These are phyloP conservation scores for Chaetomium cochliodes DNA, from an alignment of 495 filamentous ascomycete species.

Conservation along the genomic window DNA sequence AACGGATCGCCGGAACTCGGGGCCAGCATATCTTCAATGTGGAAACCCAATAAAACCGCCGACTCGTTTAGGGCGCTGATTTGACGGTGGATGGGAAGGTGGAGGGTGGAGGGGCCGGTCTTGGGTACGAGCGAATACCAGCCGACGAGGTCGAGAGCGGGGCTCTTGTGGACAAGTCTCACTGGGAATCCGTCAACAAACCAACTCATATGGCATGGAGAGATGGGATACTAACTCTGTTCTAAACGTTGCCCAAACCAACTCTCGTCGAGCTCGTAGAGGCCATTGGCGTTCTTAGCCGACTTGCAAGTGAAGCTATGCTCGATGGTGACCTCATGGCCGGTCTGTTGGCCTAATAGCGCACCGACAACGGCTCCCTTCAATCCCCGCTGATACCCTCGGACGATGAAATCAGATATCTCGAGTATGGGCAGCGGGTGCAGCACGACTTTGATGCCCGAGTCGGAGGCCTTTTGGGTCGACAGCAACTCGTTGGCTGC, in stretches of 20 bases:
- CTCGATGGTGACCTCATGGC: slow-evolving; percentile 85
- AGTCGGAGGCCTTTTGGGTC: slow-evolving; percentile 62
- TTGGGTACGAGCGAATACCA: slow-evolving; percentile 86
- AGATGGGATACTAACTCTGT: slow-evolving; percentile 64
- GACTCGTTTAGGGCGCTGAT: slow-evolving; percentile 81
- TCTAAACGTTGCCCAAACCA: slow-evolving; percentile 82
- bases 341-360: slow-evolving; percentile 85
- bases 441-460: slow-evolving; percentile 76
- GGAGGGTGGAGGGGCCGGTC: slow-evolving; percentile 65
- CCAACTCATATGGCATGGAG: no score
- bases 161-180: slow-evolving; percentile 83
- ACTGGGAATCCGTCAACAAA: slow-evolving; percentile 49
- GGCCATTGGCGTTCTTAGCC: slow-evolving; percentile 48
- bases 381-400: slow-evolving; percentile 75
- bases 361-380: slow-evolving; percentile 79
- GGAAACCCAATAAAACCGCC: slow-evolving; percentile 82
- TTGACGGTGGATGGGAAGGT: slow-evolving; percentile 71
- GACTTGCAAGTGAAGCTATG: slow-evolving; percentile 83
- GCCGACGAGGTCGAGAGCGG: slow-evolving; percentile 82
- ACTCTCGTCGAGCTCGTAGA: slow-evolving; percentile 55
- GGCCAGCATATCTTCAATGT: slow-evolving; percentile 58
- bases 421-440: slow-evolving; percentile 94
- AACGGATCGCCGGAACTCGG: slow-evolving; percentile 69
- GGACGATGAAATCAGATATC: slow-evolving; percentile 93
- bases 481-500: slow-evolving; percentile 42